Base-by-base conservation (phyloP, 768 basidiomycete species). In the Gyrodon lividus region DNA sequence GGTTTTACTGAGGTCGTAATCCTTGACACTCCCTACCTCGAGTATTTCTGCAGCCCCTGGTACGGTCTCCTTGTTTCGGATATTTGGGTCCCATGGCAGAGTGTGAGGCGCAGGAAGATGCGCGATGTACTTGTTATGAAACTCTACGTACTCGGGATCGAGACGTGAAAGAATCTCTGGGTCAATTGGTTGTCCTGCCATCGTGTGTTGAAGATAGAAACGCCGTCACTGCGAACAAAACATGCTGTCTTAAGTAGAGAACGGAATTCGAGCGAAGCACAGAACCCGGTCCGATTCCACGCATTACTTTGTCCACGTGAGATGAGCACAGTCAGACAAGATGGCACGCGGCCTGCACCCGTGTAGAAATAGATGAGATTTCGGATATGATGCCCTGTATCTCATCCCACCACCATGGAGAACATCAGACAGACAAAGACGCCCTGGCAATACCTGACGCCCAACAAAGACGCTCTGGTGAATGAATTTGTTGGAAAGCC, bases 141-240 rank as follows among this genome's bases (percentile, higher is more conserved):
- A 86, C 16, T 71, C 74, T 38, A 81, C 68, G 58, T 87, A 90
- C 65, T 87, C 82, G 14, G 84, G 79, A 61, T 87, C 84, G 45
- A 89, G 76, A 43, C 72, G 76, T 1, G 71, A 59, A 16, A 83
- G 63, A 54, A 88, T 71, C 1, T 80, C 79, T 10, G 84, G 81
- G 56, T 88, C 78, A n/a, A 90, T 71, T 22, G 84, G 82, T 54
- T 84, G 67, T 28, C 44, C 53, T 3, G 26, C 7, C 67, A 67
- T 69, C 24, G 51, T 38, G 41, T 23, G 30, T 38, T 30, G 48
- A 44, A 23, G 44, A 31, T 23, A 43, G 41, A 43, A 13, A 43
- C 16, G 23, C 10, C 34, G 48, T 26, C 12, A 46, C 31, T 41
- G 28, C n/a, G 19, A 26, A 28, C 17, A 8, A 23, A 22, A 14